These are phyloP conservation scores for Bryoglossum gracile DNA, from an alignment of 495 filamentous ascomycete genomes.

Conservation along the genomic window DNA sequence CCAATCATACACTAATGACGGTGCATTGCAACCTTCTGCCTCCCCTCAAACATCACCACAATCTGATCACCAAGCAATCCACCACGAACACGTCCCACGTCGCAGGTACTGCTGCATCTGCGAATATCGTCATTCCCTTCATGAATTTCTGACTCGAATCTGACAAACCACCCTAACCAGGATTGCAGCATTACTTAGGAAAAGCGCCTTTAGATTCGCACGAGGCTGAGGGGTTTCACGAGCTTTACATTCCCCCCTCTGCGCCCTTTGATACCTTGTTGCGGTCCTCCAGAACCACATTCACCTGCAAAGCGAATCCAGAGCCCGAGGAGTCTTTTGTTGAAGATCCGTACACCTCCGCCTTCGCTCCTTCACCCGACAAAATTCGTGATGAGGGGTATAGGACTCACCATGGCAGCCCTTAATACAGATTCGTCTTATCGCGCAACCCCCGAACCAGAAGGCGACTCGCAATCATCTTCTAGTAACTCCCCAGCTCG, in stretches of 20 bases:
- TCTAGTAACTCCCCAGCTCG: constrained; percentile 80
- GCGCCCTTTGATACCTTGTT: no score
- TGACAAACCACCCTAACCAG: no score
- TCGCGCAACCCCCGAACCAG: constrained; percentile 19
- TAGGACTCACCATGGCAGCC: constrained; percentile 11
- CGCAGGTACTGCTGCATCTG: background rate
- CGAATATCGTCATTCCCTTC: no score
- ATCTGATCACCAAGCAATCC: constrained; percentile 22
- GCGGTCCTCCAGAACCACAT: background rate
- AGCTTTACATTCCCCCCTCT: no score
- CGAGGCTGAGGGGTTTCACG: constrained; percentile 3
- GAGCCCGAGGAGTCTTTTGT: no score
- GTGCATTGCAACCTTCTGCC: constrained; percentile 6
- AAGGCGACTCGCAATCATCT: constrained; percentile 45
- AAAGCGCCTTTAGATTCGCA: background rate
- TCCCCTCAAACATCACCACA: constrained; percentile 18
- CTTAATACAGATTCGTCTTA: constrained; percentile 17
- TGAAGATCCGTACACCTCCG: background rate
- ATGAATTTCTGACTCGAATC: no score
- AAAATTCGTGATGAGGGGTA: constrained; percentile 17
- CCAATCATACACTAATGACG: no score
- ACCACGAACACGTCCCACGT: background rate
- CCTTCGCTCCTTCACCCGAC: background rate
- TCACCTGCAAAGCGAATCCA: background rate
- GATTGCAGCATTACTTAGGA: no score